Percentiles rank a stretch among this genome's conserved stretches.
phyloP scores from a whole-genome alignment of 345 rosid species.

The Pugionium cornutum region DNA sequence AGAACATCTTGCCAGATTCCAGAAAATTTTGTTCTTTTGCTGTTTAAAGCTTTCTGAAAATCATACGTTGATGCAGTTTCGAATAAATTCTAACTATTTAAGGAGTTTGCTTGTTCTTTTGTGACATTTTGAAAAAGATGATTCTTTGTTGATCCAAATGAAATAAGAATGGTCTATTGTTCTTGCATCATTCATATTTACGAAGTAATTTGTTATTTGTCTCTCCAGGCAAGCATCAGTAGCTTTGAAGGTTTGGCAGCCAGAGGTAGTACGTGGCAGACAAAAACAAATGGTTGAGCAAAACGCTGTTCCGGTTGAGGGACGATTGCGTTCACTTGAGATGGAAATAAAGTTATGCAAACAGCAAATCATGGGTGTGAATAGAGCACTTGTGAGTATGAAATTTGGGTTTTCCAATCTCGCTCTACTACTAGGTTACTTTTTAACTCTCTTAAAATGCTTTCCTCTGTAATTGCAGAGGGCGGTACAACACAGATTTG shows the following conservation, averaged over 20 bases:
- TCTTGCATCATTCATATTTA: slow-evolving; percentile 2
- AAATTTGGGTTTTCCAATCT: not conserved
- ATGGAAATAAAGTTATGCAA: slow-evolving; percentile 88
- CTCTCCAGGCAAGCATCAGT: slow-evolving; percentile 79
- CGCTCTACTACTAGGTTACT: not conserved
- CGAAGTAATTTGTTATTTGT: slow-evolving; percentile 5
- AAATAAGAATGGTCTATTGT: not conserved
- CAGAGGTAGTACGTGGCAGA: slow-evolving; percentile 61
- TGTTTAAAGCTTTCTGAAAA: no score
- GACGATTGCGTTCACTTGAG: slow-evolving; percentile 56
- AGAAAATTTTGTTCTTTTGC: not conserved
- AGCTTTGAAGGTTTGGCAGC: slow-evolving; percentile 97
- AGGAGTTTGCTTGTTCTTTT: not conserved
- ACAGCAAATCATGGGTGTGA: slow-evolving; percentile 58
- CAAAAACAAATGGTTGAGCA: slow-evolving; percentile 84
- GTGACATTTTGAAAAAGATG: slow-evolving; percentile 1
- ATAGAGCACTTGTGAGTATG: slow-evolving; percentile 62
- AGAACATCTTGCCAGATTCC: not conserved
- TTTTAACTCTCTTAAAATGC: slow-evolving; percentile 4
- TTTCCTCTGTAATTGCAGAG: slow-evolving; percentile 44
- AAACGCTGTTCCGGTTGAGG: slow-evolving; percentile 64
- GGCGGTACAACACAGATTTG: slow-evolving; percentile 55
- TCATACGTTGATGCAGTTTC: not conserved
- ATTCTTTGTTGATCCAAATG: slow-evolving; percentile 16
- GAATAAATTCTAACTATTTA: not conserved